Conservation (phyloP, 2,329 filamentous ascomycete species). For the Fusarium sp. region DNA sequence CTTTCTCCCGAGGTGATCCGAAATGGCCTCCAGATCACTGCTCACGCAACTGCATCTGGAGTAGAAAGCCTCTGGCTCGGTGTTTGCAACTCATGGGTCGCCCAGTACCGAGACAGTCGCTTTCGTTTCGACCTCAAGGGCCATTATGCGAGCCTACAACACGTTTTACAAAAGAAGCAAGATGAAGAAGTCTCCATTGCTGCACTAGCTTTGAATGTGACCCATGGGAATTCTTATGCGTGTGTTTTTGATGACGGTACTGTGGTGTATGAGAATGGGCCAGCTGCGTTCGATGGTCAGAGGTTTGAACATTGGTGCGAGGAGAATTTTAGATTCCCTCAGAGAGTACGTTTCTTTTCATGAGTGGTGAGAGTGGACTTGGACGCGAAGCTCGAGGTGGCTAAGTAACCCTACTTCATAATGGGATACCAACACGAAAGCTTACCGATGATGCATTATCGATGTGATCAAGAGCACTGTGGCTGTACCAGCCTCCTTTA, state of each 20-base stretch:
- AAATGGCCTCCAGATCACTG: constrained; percentile 19
- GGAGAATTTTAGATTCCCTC: constrained; percentile 24
- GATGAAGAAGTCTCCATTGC: constrained; percentile 16
- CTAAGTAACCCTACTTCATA: not conserved
- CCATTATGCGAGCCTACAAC: constrained; percentile 21
- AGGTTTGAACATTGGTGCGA: constrained; percentile 39
- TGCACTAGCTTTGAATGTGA: constrained; percentile 37
- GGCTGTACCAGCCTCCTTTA: too few relatives aligned
- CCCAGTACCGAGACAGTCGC: constrained; percentile 37
- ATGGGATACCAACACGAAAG: not conserved
- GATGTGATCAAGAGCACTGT: too few relatives aligned
- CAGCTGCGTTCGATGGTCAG: constrained; percentile 15
- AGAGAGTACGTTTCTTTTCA: not conserved
- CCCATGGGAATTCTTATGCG: constrained; percentile 23
- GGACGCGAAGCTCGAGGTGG: not conserved
- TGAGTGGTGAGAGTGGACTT: not conserved
- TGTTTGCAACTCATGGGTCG: constrained; percentile 36
- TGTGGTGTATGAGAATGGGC: constrained; percentile 15
- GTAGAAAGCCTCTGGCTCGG: constrained; percentile 42
- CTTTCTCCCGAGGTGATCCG: constrained; percentile 9
- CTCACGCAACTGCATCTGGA: constrained; percentile 13
- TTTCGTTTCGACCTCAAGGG: constrained; percentile 36
- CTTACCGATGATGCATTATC: too few relatives aligned
- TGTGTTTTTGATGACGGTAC: constrained; percentile 34
- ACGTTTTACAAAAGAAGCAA: constrained; percentile 1